Evolutionary conservation across 768 basidiomycete genomes (phyloP).

Genomic region (Lactarius sanguifluus): DNA sequence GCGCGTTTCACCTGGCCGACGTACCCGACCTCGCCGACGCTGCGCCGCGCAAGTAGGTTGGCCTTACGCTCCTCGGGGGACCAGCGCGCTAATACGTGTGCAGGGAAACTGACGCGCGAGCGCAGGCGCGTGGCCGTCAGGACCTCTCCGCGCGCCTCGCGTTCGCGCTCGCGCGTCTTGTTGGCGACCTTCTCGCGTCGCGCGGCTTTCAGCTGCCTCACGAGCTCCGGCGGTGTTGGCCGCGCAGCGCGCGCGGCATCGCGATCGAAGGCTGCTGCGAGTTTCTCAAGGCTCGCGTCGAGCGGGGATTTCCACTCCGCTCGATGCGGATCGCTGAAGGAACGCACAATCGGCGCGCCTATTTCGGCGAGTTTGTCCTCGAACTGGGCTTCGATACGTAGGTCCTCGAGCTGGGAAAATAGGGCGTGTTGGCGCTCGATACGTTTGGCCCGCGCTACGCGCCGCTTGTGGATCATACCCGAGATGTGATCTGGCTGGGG

Average conservation of each 20-base stretch:
- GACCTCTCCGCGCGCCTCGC: slow-evolving; percentile 66
- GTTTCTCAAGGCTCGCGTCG: slow-evolving; percentile 33
- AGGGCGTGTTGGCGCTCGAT: slow-evolving; percentile 39
- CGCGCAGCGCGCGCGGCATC: slow-evolving; percentile 45
- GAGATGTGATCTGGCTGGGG: slow-evolving; percentile 76
- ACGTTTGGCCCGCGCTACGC: slow-evolving; percentile 47
- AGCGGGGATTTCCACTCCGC: slow-evolving; percentile 41
- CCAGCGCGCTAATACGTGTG: slow-evolving; percentile 57
- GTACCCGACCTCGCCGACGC: slow-evolving; percentile 68
- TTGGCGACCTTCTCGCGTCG: slow-evolving; percentile 60
- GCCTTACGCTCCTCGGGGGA: slow-evolving; percentile 44
- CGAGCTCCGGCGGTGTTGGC: slow-evolving; percentile 50
- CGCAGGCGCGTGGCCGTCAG: slow-evolving; percentile 48
- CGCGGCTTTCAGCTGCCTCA: slow-evolving; percentile 52
- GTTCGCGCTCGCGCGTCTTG: slow-evolving; percentile 58
- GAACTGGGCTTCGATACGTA: slow-evolving; percentile 41
- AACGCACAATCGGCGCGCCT: slow-evolving; percentile 19
- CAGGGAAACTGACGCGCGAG: slow-evolving; percentile 58
- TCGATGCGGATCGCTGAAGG: slow-evolving; percentile 31
- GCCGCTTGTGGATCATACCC: slow-evolving; percentile 62
- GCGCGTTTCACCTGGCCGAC: slow-evolving; percentile 60
- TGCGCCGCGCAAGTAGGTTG: slow-evolving; percentile 52
- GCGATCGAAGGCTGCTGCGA: slow-evolving; percentile 39
- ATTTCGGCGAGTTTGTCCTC: slow-evolving; percentile 35
- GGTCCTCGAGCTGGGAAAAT: slow-evolving; percentile 37